A percentile compares a stretch with the other conserved stretches of the same genome.
Conservation (phyloP, 2,329 filamentous ascomycete species). For the Aspergillus caelatus region DNA sequence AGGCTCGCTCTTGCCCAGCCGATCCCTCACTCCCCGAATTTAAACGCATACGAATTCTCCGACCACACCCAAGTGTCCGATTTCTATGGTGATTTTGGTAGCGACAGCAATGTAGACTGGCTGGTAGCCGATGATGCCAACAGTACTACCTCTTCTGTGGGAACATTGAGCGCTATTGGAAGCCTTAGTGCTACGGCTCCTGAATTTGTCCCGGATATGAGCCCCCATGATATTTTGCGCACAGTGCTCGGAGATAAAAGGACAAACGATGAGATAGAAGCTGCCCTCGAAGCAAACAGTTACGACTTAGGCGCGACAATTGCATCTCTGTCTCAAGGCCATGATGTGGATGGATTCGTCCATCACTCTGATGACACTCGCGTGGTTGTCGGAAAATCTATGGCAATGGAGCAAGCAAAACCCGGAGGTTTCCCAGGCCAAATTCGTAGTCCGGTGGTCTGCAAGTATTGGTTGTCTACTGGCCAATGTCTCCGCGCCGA, state of each 20-base stretch:
- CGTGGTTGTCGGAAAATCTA: constrained; percentile 86
- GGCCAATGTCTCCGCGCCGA: constrained; percentile 95
- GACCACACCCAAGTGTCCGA: constrained; percentile 80
- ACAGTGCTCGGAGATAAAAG: constrained; percentile 88
- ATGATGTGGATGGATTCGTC: constrained; percentile 55
- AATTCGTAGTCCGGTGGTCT: constrained; percentile 84
- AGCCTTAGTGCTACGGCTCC: constrained; percentile 79
- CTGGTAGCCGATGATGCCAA: constrained; percentile 84
- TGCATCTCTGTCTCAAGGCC: constrained; percentile 79
- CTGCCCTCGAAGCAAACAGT: constrained; percentile 82
- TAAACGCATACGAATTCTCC: constrained; percentile 95
- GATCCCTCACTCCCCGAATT: constrained; percentile 89
- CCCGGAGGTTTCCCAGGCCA: constrained; percentile 76
- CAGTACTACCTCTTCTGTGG: constrained; percentile 77
- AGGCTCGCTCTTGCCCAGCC: constrained; percentile 88
- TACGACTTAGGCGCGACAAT: constrained; percentile 95
- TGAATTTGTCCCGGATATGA: constrained; percentile 89
- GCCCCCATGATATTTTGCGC: constrained; percentile 94
- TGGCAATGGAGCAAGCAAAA: constrained; percentile 70
- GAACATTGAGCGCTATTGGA: constrained; percentile 66
- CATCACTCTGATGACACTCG: constrained; percentile 61
- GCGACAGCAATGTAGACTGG: constrained; percentile 91
- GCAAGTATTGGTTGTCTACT: constrained; percentile 94
- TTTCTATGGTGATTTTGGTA: constrained; percentile 86
- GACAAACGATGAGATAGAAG: constrained; percentile 91